Evolutionary conservation across 805 yeast species (phyloP), one percentile per base, ranked within the genome.

Genomic region (Blastobotrys mokoenaii): DNA sequence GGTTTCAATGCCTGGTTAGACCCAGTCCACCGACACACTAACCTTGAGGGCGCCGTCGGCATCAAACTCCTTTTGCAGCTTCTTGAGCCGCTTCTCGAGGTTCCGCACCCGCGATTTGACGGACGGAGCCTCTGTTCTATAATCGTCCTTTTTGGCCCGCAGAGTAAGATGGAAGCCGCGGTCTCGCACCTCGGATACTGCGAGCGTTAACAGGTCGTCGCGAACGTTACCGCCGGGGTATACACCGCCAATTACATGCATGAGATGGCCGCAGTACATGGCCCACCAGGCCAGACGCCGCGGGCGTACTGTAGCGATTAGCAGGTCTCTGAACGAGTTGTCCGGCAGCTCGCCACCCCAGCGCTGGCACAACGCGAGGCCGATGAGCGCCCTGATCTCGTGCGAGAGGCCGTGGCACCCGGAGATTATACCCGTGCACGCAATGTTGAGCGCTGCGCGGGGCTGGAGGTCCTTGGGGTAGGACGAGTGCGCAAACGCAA

Each of bases 311-410:
- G 60, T 46, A 6, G 50, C 35, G n/a, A 55, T 47, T n/a, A 60
- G 43, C 7, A 54, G 41, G 20, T 60, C 56, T 52, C 73, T 73
- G 54, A 68, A 73, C 3, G 46, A 12, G 37, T 40, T 47, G 35
- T 74, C 77, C 12, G 86, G 83, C 11, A 82, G 66, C 50, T 81
- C 87, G 2, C 84, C 86, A 31, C 90, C 90, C 90, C 90, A 84
- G 52, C 93, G 68, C 54, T 82, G 85, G 64, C 87, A 79, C 20
- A 83, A 65, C 1, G 87, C 84, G 27, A 83, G 72, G 0, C 90
- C 90, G 10, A 82, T 72, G 40, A 84, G 63, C 0, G 86, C 87
- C 45, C 89, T 67, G 2, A 78, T 78, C 51, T 80, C 72, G 59
- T 84, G 90, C 1, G 86, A 76, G 39, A 83, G 62, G 5, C 90